Percentiles rank a stretch among this genome's conserved stretches.
These are phyloP conservation scores for Macrolepiota dolichaula DNA, from an alignment of 768 basidiomycete species.

Conservation along the genomic window DNA sequence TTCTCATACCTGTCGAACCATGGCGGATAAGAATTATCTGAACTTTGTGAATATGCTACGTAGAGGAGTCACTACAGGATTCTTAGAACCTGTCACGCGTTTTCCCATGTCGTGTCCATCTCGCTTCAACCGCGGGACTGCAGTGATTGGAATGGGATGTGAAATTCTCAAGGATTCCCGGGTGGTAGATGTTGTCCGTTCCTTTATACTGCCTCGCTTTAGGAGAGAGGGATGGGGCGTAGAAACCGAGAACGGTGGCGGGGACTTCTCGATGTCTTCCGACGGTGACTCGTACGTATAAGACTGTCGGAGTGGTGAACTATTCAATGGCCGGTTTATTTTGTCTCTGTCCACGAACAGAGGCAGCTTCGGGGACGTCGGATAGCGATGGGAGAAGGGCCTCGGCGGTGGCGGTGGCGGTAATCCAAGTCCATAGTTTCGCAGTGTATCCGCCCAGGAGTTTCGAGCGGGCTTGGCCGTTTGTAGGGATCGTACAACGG, in stretches of 20 bases:
- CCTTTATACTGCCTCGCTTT: background rate
- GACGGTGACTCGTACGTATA: background rate
- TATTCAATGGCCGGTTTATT: background rate
- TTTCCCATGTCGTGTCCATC: background rate
- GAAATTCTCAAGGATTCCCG: conserved; percentile 4
- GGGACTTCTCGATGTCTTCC: background rate
- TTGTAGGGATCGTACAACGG: background rate
- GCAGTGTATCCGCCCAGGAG: background rate
- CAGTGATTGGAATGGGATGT: background rate
- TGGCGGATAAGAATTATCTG: background rate
- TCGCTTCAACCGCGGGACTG: background rate
- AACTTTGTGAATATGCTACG: conserved; percentile 7
- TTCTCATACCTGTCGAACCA: background rate
- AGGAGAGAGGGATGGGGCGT: background rate
- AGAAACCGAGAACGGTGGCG: background rate
- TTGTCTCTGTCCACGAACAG: background rate
- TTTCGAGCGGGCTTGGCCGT: background rate
- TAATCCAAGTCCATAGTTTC: background rate
- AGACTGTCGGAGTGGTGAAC: background rate
- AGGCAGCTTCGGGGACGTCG: background rate
- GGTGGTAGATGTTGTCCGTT: background rate
- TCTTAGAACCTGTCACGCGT: background rate
- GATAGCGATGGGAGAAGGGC: conserved; percentile 1
- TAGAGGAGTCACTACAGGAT: background rate
- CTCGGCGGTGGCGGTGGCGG: conserved; percentile 4